phyloP scores from a whole-genome alignment of 2,329 filamentous ascomycete species.

The Cadophora luteo-olivacea region DNA sequence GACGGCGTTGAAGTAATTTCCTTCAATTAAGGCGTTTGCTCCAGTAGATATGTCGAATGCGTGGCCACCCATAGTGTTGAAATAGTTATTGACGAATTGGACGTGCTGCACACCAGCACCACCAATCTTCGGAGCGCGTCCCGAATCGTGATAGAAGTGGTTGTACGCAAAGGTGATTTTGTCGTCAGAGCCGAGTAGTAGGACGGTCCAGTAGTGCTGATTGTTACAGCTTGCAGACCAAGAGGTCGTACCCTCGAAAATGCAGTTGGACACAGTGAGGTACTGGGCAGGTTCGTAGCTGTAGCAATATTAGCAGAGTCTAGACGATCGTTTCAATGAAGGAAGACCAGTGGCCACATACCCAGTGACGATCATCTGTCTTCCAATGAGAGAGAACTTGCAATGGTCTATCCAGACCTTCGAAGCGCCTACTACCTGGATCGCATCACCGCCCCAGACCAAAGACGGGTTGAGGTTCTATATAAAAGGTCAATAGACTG shows the following conservation, averaged over 20 bases:
- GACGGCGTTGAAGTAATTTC: too few relatives aligned
- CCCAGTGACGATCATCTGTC: conserved; percentile 51
- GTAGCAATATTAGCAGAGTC: too few relatives aligned
- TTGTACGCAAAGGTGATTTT: conserved; percentile 51
- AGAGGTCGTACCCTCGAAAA: conserved; percentile 51
- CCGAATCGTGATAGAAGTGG: conserved; percentile 52
- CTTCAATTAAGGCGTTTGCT: too few relatives aligned
- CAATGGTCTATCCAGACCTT: conserved; percentile 48
- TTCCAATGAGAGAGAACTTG: conserved; percentile 52
- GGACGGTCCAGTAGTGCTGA: conserved; percentile 51
- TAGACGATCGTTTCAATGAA: too few relatives aligned
- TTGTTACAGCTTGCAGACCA: conserved; percentile 53
- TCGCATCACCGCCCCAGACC: conserved; percentile 49
- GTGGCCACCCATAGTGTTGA: too few relatives aligned
- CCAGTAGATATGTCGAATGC: too few relatives aligned
- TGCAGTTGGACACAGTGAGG: conserved; percentile 54
- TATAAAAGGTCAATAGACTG: too few relatives aligned
- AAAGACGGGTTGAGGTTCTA: conserved; percentile 48
- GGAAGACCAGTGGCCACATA: conserved; percentile 44
- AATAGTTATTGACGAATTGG: conserved; percentile 53
- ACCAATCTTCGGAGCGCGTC: conserved; percentile 52
- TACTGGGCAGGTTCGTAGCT: too few relatives aligned
- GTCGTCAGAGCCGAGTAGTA: conserved; percentile 49
- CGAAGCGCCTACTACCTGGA: conserved; percentile 44
- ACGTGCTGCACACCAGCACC: conserved; percentile 45